phyloP scores from a whole-genome alignment of 2,329 filamentous ascomycete species.

The Diaporthe destruens region DNA sequence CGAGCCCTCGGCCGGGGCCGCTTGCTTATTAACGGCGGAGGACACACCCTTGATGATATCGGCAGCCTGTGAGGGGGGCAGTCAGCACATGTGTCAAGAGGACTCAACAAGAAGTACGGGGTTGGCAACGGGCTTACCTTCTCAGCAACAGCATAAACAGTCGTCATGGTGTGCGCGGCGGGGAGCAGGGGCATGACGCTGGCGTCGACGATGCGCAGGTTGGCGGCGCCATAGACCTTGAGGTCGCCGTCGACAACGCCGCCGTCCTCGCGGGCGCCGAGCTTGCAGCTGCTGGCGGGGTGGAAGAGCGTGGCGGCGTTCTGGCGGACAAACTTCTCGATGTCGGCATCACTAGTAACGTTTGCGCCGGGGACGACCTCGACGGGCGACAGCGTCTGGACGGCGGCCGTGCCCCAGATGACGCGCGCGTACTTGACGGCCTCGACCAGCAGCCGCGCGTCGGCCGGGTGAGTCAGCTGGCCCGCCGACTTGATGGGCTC shows the following conservation, averaged over 20 bases:
- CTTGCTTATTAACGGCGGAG: no score
- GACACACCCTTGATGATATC: constrained; percentile 37
- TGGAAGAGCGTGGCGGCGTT: constrained; percentile 51
- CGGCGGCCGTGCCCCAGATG: constrained; percentile 47
- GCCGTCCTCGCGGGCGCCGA: constrained; percentile 57
- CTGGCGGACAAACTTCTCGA: constrained; percentile 44
- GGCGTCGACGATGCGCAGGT: constrained; percentile 60
- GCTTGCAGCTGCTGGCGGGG: constrained; percentile 58
- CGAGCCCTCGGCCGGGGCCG: no score
- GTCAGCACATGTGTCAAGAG: background rate
- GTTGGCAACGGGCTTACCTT: constrained; percentile 46
- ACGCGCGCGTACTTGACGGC: constrained; percentile 55
- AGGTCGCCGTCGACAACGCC: constrained; percentile 59
- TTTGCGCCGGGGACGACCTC: constrained; percentile 53
- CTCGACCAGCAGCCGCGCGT: constrained; percentile 60
- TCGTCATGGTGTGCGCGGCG: constrained; percentile 46
- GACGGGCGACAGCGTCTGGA: constrained; percentile 51
- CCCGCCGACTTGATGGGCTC: constrained; percentile 58
- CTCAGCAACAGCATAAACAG: constrained; percentile 47
- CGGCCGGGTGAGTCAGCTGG: constrained; percentile 61
- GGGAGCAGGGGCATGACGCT: constrained; percentile 57
- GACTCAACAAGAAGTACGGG: no score
- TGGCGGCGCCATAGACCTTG: constrained; percentile 58
- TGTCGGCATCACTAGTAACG: constrained; percentile 48
- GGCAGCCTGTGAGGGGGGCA: constrained; percentile 21